Evolutionary conservation across 2,329 filamentous ascomycete species (phyloP).

Genomic region (Apiospora malaysiana): DNA sequence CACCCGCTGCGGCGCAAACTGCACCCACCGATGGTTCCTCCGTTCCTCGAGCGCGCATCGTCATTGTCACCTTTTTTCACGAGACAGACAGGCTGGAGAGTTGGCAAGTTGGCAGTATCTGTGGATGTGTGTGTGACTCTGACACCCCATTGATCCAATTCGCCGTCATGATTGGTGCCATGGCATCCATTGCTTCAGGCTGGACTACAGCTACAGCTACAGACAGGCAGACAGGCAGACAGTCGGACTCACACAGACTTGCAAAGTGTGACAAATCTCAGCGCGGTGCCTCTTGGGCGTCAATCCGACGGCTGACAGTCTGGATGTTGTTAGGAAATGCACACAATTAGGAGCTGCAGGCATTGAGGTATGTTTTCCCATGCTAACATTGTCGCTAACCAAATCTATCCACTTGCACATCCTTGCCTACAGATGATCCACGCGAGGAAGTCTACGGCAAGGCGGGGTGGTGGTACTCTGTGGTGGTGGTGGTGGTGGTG

Average conservation of each 20-base stretch:
- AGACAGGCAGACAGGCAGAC: neutral
- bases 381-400: neutral
- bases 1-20: neutral
- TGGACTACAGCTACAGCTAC: neutral
- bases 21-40: neutral
- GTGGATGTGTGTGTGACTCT: neutral
- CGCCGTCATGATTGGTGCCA: slow-evolving; percentile 14
- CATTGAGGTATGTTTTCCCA: neutral
- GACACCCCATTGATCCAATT: slow-evolving; percentile 5
- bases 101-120: neutral
- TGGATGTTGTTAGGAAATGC: neutral
- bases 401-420: neutral
- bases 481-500: neutral
- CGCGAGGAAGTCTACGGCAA: slow-evolving; percentile 15
- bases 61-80: slow-evolving; percentile 10
- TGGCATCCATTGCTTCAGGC: slow-evolving; percentile 2
- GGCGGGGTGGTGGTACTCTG: no score
- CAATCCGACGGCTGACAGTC: slow-evolving; percentile 2
- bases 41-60: neutral
- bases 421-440: slow-evolving; percentile 8
- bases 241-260: neutral
- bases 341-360: neutral
- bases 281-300: neutral
- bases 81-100: neutral
- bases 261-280: slow-evolving; percentile 5